Percentiles rank a stretch among this genome's conserved stretches.
phyloP scores from a whole-genome alignment of 495 filamentous ascomycete genomes.

The Cercophora newfieldiana region DNA sequence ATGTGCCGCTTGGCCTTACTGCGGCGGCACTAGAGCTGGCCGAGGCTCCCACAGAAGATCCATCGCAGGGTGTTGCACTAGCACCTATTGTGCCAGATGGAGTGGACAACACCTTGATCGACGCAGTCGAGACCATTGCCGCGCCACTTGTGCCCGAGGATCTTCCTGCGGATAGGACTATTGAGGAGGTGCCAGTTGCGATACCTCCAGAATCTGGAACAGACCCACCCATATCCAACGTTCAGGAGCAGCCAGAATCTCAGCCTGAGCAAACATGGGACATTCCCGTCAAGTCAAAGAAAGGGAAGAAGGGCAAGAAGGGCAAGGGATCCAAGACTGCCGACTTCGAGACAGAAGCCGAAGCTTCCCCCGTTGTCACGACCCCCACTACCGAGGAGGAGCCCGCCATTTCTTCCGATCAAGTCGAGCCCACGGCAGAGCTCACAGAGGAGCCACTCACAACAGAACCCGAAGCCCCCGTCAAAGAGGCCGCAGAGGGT shows the following conservation, averaged over 20 bases:
- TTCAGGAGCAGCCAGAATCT: neutral
- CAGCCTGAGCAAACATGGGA: conserved; percentile 13
- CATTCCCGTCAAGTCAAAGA: conserved; percentile 21
- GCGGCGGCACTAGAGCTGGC: neutral
- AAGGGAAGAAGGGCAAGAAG: conserved; percentile 41
- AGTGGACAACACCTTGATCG: neutral
- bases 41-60: neutral
- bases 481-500: neutral
- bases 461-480: neutral
- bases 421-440: neutral
- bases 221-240: neutral
- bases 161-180: neutral
- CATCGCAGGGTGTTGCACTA: neutral
- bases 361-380: conserved; percentile 12
- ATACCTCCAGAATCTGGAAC: neutral
- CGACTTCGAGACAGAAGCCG: conserved; percentile 19
- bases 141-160: neutral
- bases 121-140: neutral
- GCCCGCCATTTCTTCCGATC: neutral
- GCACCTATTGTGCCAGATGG: neutral
- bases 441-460: neutral
- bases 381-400: neutral
- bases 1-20: neutral
- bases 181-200: neutral
- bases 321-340: conserved; percentile 25